Conservation (phyloP, 768 basidiomycete species). For the Lentinus tigrinus region DNA sequence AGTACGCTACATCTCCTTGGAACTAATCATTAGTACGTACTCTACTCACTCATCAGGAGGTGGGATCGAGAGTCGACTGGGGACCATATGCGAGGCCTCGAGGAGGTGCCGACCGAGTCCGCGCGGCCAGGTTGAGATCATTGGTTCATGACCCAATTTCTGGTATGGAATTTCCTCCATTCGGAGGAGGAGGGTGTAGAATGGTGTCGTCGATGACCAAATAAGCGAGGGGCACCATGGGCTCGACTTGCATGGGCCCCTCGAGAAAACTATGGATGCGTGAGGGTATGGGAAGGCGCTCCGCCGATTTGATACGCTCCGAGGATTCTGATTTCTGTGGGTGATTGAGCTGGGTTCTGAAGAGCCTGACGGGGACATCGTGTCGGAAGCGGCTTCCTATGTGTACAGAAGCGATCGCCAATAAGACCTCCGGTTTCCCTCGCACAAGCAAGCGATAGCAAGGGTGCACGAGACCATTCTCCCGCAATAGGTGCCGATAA, state of each 20-base stretch:
- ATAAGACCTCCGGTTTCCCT: neutral
- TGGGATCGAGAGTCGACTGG: neutral
- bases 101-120: neutral
- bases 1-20: slow-evolving; percentile 17
- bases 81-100: slow-evolving; percentile 12
- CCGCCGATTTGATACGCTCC: slow-evolving; percentile 12
- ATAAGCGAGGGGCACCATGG: slow-evolving; percentile 1
- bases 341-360: neutral
- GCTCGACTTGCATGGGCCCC: slow-evolving; percentile 11
- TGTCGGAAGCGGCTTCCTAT: slow-evolving; percentile 1
- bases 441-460: slow-evolving; percentile 1
- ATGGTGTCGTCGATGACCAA: neutral
- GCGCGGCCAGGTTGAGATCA: neutral
- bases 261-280: slow-evolving; percentile 3
- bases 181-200: neutral
- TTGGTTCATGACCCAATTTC: neutral
- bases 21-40: slow-evolving; percentile 22
- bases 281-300: slow-evolving; percentile 5
- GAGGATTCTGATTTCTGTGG: slow-evolving; percentile 14
- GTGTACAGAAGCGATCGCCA: neutral
- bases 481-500: slow-evolving; percentile 5
- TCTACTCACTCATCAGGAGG: slow-evolving; percentile 8
- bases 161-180: slow-evolving; percentile 5
- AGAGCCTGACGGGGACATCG: slow-evolving; percentile 10
- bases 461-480: neutral